Conservation (phyloP, 352 stramenopile genomes). For the Phytophthora sansomeana region DNA sequence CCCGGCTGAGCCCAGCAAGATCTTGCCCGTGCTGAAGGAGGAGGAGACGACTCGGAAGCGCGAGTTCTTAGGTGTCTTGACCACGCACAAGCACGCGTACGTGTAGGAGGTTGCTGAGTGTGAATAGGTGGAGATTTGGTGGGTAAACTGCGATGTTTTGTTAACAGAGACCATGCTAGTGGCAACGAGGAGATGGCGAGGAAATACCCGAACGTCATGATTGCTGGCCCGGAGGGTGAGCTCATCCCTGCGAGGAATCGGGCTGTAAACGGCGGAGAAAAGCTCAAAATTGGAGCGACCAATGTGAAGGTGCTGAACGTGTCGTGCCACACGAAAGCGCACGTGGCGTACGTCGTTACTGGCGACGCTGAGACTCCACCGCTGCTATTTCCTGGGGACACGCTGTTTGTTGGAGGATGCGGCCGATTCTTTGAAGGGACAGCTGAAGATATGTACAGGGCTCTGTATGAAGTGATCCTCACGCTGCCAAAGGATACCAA, state of each 20-base stretch:
- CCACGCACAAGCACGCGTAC: conserved; percentile 94
- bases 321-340: conserved; percentile 84
- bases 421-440: conserved; percentile 91
- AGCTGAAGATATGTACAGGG: conserved; percentile 89
- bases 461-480: conserved; percentile 88
- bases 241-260: conserved; percentile 79
- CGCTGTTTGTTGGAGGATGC: conserved; percentile 87
- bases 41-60: conserved; percentile 71
- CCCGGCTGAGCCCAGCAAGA: conserved; percentile 67
- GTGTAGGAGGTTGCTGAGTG: conserved; percentile 9
- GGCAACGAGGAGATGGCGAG: conserved; percentile 77
- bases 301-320: conserved; percentile 82
- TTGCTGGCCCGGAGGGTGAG: conserved; percentile 78
- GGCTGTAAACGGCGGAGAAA: conserved; percentile 77
- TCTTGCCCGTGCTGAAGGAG: conserved; percentile 74
- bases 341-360: conserved; percentile 89
- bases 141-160: conserved; percentile 3
- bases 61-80: conserved; percentile 89
- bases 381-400: conserved; percentile 89
- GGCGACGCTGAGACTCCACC: conserved; percentile 78
- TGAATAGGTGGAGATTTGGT: background rate
- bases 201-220: conserved; percentile 70
- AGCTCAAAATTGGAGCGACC: conserved; percentile 80
- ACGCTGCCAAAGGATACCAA: conserved; percentile 87
- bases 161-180: conserved; percentile 75